Evolutionary conservation across 2,329 filamentous ascomycete species (phyloP).

Genomic region (Xylariomycetidae sp.): DNA sequence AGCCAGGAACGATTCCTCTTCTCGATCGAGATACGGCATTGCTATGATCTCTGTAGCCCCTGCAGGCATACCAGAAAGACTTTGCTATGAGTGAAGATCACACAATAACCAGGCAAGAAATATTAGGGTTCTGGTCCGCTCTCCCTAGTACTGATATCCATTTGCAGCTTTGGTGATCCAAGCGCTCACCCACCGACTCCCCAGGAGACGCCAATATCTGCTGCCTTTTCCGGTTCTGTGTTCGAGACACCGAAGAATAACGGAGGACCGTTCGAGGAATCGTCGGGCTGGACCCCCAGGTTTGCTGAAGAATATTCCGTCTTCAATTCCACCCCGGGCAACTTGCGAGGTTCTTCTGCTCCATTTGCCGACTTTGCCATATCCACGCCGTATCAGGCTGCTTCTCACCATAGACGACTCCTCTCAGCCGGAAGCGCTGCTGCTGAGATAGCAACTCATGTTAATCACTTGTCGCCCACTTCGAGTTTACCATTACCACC

Average conservation of each 20-base stretch:
- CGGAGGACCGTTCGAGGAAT: conserved; percentile 43
- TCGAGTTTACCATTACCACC: conserved; percentile 51
- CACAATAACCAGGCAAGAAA: conserved; percentile 47
- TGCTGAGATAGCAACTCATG: conserved; percentile 55
- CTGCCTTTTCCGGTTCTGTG: conserved; percentile 48
- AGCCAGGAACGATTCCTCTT: too few relatives aligned
- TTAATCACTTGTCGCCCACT: conserved; percentile 54
- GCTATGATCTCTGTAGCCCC: too few relatives aligned
- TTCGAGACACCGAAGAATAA: conserved; percentile 53
- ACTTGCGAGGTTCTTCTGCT: conserved; percentile 43
- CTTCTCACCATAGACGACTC: conserved; percentile 41
- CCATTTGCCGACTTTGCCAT: conserved; percentile 41
- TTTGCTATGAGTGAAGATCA: conserved; percentile 62
- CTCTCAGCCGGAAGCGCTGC: conserved; percentile 46
- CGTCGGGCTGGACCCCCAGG: conserved; percentile 53
- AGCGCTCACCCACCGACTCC: conserved; percentile 58
- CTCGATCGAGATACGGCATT: too few relatives aligned
- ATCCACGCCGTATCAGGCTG: conserved; percentile 30
- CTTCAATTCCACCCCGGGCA: conserved; percentile 60
- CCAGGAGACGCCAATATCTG: conserved; percentile 51
- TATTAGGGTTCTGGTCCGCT: conserved; percentile 10
- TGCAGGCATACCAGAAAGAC: too few relatives aligned
- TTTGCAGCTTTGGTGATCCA: conserved; percentile 56
- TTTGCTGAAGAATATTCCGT: conserved; percentile 63
- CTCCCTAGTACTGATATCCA: conserved; percentile 15